A percentile compares a stretch with the other conserved stretches of the same genome.
Evolutionary conservation across 441 rosid genomes (phyloP).

Genomic region (Dalechampia spathulata): DNA sequence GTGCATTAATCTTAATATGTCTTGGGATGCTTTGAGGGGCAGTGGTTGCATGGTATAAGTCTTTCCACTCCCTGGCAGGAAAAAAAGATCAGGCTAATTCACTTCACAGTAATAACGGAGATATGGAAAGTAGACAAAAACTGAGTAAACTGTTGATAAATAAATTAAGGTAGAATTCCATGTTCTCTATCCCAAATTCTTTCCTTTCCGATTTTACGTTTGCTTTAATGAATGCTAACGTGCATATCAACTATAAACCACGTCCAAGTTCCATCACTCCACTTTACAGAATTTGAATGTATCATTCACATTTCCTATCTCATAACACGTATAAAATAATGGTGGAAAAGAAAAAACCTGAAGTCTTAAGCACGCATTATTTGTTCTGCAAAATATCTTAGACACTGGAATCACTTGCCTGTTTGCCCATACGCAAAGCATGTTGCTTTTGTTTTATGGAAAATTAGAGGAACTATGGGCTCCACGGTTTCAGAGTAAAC

Average conservation of each 20-base stretch:
- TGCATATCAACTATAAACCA: too few relatives aligned
- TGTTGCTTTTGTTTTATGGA: constrained; percentile 77
- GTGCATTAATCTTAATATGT: constrained; percentile 72
- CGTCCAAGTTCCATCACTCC: too few relatives aligned
- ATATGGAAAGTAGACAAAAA: neutral
- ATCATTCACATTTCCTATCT: too few relatives aligned
- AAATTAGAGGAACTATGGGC: constrained; percentile 79
- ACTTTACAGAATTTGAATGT: too few relatives aligned
- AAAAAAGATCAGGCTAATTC: constrained; percentile 7
- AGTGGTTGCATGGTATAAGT: constrained; percentile 89
- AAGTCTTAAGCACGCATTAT: too few relatives aligned
- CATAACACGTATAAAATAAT: too few relatives aligned
- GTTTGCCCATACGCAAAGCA: constrained; percentile 98
- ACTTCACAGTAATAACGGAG: neutral
- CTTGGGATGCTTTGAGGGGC: constrained; percentile 83
- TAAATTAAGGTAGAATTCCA: neutral
- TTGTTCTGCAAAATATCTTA: neutral
- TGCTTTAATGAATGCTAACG: too few relatives aligned
- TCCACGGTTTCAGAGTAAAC: constrained; percentile 83
- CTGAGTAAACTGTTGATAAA: neutral
- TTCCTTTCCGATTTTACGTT: neutral
- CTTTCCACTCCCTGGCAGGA: constrained; percentile 76
- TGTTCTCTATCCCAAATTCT: neutral
- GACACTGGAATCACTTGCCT: constrained; percentile 31
- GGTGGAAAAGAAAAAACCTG: too few relatives aligned